Evolutionary conservation across 208 protist species (phyloP), one percentile per base, ranked within the genome.

Genomic region (Crithidia brevicula): DNA sequence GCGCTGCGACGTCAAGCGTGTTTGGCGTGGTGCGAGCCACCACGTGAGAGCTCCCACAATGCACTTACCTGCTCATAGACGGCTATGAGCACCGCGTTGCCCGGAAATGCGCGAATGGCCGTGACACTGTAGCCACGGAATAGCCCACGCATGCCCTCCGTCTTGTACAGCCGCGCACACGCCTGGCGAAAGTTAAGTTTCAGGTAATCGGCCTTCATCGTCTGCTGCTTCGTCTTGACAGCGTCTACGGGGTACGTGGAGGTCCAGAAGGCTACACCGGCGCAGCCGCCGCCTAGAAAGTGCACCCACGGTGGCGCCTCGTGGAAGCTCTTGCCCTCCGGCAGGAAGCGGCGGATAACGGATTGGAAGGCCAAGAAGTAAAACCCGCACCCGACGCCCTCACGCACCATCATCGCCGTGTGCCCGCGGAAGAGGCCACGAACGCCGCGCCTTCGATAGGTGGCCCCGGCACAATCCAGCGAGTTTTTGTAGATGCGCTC

Each of bases 221-320:
- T 94, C 62, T 97, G 93, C 63, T 96, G 85, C 67, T 95, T 95
- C 20, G 94, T 97, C 57, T 96, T 96, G 27, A 98, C 81, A 0
- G 76, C 89, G 63, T 98, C 94, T 20, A 95, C 85, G 11, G 94
- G 92, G 65, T 96, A 98, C 15, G 83, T 95, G 22, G 84, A 77
- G 31, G 89, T 92, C 92, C 94, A 98, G 71, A 95, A 97, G 10
- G 84, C 94, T 13, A 93, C 86, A 20, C 94, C 94, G 6, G 90
- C 94, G 46, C 87, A 94, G 8, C 90, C 92, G 6, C 94, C 94
- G 11, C 89, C 90, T 3, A 97, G 46, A 42, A 96, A 86, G 67
- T 94, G 86, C 36, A 92, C 77, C 40, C 89, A 53, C 23, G 91
- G 68, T 11, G 91, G 89, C 18, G 82, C 88, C 23, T 96, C 87